Evolutionary conservation across 176 grass and related monocot genomes (phyloP), one percentile per base, ranked within the genome.

Genomic region (Oryza glaberrima): DNA sequence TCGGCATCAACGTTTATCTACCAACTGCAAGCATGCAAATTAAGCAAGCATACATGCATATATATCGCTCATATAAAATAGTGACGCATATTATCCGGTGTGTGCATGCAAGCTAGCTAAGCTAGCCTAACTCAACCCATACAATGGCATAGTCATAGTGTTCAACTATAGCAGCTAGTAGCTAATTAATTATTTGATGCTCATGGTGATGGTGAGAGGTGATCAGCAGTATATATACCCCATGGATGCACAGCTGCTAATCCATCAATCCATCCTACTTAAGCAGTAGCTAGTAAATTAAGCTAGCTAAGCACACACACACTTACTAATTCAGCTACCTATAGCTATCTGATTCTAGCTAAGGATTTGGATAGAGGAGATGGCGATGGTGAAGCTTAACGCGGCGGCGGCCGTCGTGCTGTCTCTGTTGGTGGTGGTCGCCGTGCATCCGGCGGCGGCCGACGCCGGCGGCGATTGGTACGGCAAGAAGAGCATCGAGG

Each of bases 81-180:
- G 19, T 19, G 20, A 19, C 52, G 16, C 52, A 56, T 56, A 49
- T 49, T 4, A 49, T 49, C 47, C 13, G 4, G 6, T 41, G 15
- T 54, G 51, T 61, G 56, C 56, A 61, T 61, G 17, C 56, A 61
- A 61, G 56, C 56, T 61, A 61, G 56, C 56, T 61, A 61, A 61
- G 56, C 20, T 61, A 22, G 19, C 56, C 7, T 15, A 56, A 49
- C 30, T 32, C 30, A 32, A 32, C 30, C 30, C 30, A 19, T 15
- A 19, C 17, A 20, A 17, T 19, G 30, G 30, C 52, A 56, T 56
- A 56, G 16, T 56, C 5, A 20, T 56, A 56, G 5, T 56, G 52
- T 56, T 56, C 16, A 56, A 19, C 52, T 20, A 56, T 56, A 7
- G 52, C 6, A 56, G 52, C 52, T 56, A 56, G 30, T 32, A 32